Percentiles rank a stretch among this genome's conserved stretches.
phyloP scores from a whole-genome alignment of 495 filamentous ascomycete genomes.

The Hypomontagnella monticulosa region DNA sequence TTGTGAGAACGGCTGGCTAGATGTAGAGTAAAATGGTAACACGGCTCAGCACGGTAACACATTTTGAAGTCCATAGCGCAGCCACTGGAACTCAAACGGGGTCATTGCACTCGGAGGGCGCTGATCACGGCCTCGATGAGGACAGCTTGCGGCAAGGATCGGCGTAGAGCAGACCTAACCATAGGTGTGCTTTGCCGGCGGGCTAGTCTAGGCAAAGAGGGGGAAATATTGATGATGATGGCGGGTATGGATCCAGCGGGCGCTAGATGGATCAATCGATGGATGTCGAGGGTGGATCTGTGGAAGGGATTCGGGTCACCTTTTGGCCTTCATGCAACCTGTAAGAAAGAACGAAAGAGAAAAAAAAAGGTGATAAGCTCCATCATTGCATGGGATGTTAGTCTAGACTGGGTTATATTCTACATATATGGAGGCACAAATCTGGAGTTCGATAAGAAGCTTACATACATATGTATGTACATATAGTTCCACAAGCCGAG shows the following conservation, averaged over 20 bases:
- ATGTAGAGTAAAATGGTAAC: slow-evolving; percentile 2
- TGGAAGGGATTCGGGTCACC: slow-evolving; percentile 21
- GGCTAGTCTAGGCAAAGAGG: slow-evolving; percentile 35
- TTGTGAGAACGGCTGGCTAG: neutral
- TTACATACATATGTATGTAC: no score
- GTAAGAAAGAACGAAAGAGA: slow-evolving; percentile 8
- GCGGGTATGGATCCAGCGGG: slow-evolving; percentile 19
- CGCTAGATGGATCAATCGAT: neutral
- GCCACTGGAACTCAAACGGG: slow-evolving; percentile 27
- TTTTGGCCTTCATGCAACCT: slow-evolving; percentile 7
- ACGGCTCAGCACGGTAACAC: slow-evolving; percentile 17
- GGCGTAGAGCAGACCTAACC: slow-evolving; percentile 12
- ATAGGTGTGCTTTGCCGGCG: slow-evolving; percentile 29
- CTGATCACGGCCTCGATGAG: slow-evolving; percentile 33
- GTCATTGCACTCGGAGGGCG: slow-evolving; percentile 37
- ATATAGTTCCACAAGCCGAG: neutral
- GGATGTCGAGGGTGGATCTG: slow-evolving; percentile 19
- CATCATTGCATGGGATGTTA: neutral
- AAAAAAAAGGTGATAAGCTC: slow-evolving; percentile 1
- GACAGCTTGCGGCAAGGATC: slow-evolving; percentile 29
- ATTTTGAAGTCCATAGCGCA: slow-evolving; percentile 10
- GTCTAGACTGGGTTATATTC: neutral
- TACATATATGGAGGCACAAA: slow-evolving; percentile 1
- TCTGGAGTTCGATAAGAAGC: neutral
- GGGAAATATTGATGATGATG: slow-evolving; percentile 22